Evolutionary conservation across 1,284 basidiomycete species (phyloP), one percentile per base, ranked within the genome.

Genomic region (Bondarzewia mesenterica): DNA sequence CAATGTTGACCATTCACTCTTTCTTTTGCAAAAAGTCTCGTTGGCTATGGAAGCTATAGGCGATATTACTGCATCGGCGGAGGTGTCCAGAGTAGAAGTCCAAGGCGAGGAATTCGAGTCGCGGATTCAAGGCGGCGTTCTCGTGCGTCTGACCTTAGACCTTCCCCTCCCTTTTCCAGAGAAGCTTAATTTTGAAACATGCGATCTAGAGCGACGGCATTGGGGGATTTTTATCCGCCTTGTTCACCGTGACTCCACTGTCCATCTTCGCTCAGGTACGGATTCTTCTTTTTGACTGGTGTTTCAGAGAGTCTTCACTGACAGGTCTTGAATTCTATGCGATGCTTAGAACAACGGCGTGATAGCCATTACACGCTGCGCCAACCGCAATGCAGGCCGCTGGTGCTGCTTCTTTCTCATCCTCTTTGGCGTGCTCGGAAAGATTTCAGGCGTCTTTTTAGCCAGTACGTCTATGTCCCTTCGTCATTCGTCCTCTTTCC

Each of bases 11-110:
- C 7, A 2, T 10, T 26, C 50, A 12, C 49, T 20, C 18, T 18
- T 40, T 36, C 14, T n/a, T 23, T 45, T 21, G 7, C 16, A 23
- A 39, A 16, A 49, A 83, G 82, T 85, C 7, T 86, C 85, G 1
- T 61, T 80, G 1, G 79, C 85, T 2, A 86, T 89, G 82, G 89
- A 93, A 63, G 85, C 87, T 4, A 90, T 90, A 44, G 90, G 89
- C 1, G 89, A 93, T 58, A 84, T 93, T 56, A 91, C 90, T 0
- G 88, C 90, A 0, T 85, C 85, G 4, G 81, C 85, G 1, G 91
- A 93, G 62, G 86, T 89, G 3, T 89, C 86, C 2, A 75, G 79
- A 8, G 73, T 89, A 16, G 64, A 70, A 15, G 82, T 89, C 20
- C 73, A 78, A 29, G 88, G 86, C 0, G 70, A 72, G 18, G 77